phyloP scores from a whole-genome alignment of 805 yeast genomes.

The Limtongozyma cylindracea region DNA sequence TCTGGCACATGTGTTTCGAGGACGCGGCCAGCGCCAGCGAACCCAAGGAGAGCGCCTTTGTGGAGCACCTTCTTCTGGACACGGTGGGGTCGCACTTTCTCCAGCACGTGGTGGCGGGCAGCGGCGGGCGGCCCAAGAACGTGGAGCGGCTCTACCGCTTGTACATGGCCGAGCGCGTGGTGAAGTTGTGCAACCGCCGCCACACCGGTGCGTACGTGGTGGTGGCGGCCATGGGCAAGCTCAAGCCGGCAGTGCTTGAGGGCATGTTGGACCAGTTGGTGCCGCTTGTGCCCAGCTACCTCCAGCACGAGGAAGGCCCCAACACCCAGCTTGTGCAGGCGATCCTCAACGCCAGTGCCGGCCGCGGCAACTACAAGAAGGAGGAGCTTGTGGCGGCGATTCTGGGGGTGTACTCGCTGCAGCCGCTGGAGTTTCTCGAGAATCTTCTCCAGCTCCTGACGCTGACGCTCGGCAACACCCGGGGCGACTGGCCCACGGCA shows the following conservation, averaged over 20 bases:
- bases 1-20: constrained; percentile 41
- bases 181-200: constrained; percentile 54
- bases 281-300: constrained; percentile 35
- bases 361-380: constrained; percentile 28
- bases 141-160: constrained; percentile 42
- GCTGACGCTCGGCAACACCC: constrained; percentile 61
- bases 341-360: constrained; percentile 38
- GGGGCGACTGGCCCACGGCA: constrained; percentile 81
- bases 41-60: constrained; percentile 47
- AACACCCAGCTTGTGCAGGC: constrained; percentile 47
- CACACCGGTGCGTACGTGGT: constrained; percentile 70
- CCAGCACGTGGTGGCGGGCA: constrained; percentile 39
- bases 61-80: constrained; percentile 65
- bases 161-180: constrained; percentile 53
- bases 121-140: constrained; percentile 33
- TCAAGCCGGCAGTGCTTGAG: constrained; percentile 38
- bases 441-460: constrained; percentile 35
- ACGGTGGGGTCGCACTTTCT: constrained; percentile 88
- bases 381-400: constrained; percentile 27
- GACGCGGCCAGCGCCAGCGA: constrained; percentile 22
- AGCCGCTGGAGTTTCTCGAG: constrained; percentile 29
- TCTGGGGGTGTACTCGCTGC: constrained; percentile 6
- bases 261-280: constrained; percentile 35
- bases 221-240: constrained; percentile 37
- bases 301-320: constrained; percentile 21